Evolutionary conservation across 1,284 basidiomycete species (phyloP).

Genomic region (Irpex rosettiformis): DNA sequence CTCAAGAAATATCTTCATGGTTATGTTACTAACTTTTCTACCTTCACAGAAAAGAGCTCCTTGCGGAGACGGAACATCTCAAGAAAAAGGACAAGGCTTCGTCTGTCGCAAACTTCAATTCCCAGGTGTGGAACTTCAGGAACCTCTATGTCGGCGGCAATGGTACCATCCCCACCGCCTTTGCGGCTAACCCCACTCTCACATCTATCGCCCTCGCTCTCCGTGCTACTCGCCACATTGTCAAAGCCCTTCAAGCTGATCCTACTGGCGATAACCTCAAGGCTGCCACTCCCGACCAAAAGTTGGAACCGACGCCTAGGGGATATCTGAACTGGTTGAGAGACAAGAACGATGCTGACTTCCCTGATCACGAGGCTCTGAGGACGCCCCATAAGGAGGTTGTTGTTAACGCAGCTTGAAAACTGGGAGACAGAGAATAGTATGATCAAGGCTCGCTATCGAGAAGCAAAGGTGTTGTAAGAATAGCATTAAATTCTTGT

Average conservation of each 20-base stretch:
- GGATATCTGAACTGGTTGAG: neutral
- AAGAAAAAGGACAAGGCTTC: too few species aligned
- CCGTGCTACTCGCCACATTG: slow-evolving; percentile 13
- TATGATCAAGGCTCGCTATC: too few species aligned
- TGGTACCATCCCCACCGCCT: slow-evolving; percentile 19
- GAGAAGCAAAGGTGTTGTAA: too few species aligned
- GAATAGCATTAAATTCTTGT: too few species aligned
- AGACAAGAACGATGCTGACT: neutral
- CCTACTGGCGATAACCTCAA: neutral
- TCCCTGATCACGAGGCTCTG: neutral
- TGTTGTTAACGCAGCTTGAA: neutral
- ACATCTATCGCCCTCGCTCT: slow-evolving; percentile 23
- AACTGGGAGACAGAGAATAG: neutral
- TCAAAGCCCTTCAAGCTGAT: slow-evolving; percentile 4
- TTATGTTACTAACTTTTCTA: too few species aligned
- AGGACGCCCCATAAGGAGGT: neutral
- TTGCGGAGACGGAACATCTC: too few species aligned
- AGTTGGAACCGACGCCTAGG: neutral
- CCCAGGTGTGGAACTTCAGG: slow-evolving; percentile 21
- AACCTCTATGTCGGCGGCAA: slow-evolving; percentile 28
- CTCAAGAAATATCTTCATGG: too few species aligned
- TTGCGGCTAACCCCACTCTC: slow-evolving; percentile 23
- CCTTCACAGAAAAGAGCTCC: too few species aligned
- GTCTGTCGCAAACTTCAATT: slow-evolving; percentile 21
- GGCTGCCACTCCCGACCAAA: neutral